These are phyloP conservation scores for Rhizodiscina lignyota DNA, from an alignment of 495 filamentous ascomycete species.

Conservation along the genomic window DNA sequence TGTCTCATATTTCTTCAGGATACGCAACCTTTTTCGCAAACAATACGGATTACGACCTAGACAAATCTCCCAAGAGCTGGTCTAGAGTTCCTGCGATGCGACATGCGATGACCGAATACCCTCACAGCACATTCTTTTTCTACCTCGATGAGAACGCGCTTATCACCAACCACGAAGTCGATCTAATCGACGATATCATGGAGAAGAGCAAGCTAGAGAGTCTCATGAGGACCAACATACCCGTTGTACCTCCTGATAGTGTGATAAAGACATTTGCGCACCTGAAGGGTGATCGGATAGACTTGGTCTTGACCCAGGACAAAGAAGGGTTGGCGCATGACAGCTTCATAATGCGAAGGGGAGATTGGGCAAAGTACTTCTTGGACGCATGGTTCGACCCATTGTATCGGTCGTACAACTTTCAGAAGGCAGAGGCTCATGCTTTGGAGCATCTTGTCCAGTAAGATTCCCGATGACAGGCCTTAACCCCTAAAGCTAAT, in stretches of 20 bases:
- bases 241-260: slow-evolving; percentile 86
- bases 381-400: slow-evolving; percentile 96
- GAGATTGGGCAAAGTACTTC: slow-evolving; percentile 85
- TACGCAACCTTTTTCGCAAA: slow-evolving; percentile 76
- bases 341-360: slow-evolving; percentile 66
- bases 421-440: slow-evolving; percentile 85
- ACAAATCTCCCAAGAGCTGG: slow-evolving; percentile 54
- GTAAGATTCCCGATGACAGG: slow-evolving; percentile 8
- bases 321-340: slow-evolving; percentile 56
- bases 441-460: slow-evolving; percentile 48
- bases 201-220: slow-evolving; percentile 45
- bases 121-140: slow-evolving; percentile 65
- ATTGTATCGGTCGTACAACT: slow-evolving; percentile 81
- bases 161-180: slow-evolving; percentile 72
- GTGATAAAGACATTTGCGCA: slow-evolving; percentile 91
- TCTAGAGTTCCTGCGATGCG: slow-evolving; percentile 68
- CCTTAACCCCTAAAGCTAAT: slow-evolving; percentile 38
- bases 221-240: slow-evolving; percentile 69
- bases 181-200: slow-evolving; percentile 56
- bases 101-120: slow-evolving; percentile 69
- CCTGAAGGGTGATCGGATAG: slow-evolving; percentile 56
- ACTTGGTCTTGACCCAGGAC: slow-evolving; percentile 77
- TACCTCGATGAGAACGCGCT: slow-evolving; percentile 66
- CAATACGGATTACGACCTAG: slow-evolving; percentile 57
- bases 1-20: slow-evolving; percentile 30